Evolutionary conservation across 257 asterid species (phyloP), one percentile per base, ranked within the genome.

Genomic region (Solanum lignicaule): DNA sequence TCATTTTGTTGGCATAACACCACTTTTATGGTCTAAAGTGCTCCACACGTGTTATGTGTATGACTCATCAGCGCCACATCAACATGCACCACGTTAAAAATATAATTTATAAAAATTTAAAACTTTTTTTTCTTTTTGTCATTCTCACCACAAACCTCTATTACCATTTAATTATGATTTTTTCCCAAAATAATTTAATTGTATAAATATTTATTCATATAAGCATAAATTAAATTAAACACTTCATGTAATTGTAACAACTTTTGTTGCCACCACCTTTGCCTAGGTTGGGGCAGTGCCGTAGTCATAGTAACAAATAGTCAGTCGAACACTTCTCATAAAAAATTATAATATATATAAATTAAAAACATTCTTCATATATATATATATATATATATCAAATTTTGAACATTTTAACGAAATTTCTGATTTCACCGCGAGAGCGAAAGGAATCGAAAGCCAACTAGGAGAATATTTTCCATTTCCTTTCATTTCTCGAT

Each of bases 341-440:
- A 46, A 0, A 46, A 46, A 4, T 46, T 46, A 46, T 46, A 12
- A 46, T 13, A 46, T 46, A 13, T 46, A 46, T 46, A 43, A 0
- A 43, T 11, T 43, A 43, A 43, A 43, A 43, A 11, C 5, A 43
- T 12, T 43, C 15, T 43, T 43, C 20, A 46, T 46, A 13, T 18
- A 55, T 2, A 38, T 38, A 8, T 38, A 38, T 38, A 35, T 6
- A 46, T 46, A 13, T 18, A 55, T 55, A 55, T 55, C 9, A 55
- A 6, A 55, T 55, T 20, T 18, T 7, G 6, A 55, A 55, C 1
- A 20, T 1, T 18, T 55, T 55, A 6, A 55, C 0, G 0, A 2
- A 55, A 55, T 18, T 55, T 55, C 2, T 55, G 11, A 52, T 52
- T 52, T 18, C 10, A 52, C 4, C 10, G 9, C 4, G 0, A 58